These are phyloP conservation scores for Entomortierella beljakovae DNA, from an alignment of 192 early-diverging fungal species.

Conservation along the genomic window DNA sequence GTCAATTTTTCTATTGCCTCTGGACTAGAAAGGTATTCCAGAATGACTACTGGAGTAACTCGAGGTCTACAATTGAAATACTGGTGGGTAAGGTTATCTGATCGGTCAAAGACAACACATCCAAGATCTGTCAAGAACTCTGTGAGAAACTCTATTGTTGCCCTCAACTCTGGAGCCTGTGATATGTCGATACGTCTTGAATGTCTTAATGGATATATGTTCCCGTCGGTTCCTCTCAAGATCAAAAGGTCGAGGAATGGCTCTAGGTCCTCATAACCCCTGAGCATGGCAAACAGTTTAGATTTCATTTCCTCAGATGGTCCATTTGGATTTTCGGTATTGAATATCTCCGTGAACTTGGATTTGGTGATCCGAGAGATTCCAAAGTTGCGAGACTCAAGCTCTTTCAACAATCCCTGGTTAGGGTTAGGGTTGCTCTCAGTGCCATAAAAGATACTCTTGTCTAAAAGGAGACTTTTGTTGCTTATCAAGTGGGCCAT, in stretches of 20 bases:
- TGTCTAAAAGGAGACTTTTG: background rate
- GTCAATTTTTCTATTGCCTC: background rate
- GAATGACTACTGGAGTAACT: no score
- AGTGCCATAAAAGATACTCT: background rate
- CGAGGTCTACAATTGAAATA: no score
- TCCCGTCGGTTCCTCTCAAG: conserved; percentile 8
- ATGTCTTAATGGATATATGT: background rate
- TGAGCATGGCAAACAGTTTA: background rate
- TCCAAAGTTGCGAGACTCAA: background rate
- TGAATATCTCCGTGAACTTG: background rate
- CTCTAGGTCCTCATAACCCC: background rate
- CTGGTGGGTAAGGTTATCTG: background rate
- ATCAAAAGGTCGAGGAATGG: conserved; percentile 6
- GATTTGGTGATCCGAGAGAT: background rate
- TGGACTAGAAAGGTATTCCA: no score
- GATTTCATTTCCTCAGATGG: background rate
- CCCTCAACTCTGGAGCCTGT: background rate
- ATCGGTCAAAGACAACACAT: conserved; percentile 3
- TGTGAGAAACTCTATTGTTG: background rate
- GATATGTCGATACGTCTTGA: background rate
- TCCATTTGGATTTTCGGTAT: conserved; percentile 2
- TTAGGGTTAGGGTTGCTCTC: no score
- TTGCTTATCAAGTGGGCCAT: conserved; percentile 2
- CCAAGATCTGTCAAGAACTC: background rate
- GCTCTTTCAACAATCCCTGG: background rate